Percentiles rank a stretch among this genome's conserved stretches.
Evolutionary conservation across 1,284 basidiomycete species (phyloP).

Genomic region (Ustilago crameri): DNA sequence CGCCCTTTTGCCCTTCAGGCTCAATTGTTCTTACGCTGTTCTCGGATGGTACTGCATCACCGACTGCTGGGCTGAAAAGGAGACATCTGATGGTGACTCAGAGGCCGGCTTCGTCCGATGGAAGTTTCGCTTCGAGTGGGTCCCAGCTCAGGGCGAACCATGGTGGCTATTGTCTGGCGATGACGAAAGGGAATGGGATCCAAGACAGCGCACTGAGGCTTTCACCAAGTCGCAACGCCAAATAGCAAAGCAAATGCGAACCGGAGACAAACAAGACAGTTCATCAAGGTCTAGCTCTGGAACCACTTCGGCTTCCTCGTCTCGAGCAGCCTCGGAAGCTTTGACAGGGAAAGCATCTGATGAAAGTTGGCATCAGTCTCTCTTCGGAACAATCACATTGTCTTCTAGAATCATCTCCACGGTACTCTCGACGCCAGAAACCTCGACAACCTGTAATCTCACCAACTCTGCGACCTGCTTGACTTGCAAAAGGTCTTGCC

Average conservation of each 20-base stretch:
- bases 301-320: not conserved
- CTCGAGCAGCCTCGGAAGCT: not conserved
- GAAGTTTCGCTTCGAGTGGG: conserved; percentile 57
- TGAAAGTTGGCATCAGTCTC: conserved; percentile 2
- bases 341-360: not conserved
- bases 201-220: conserved; percentile 15
- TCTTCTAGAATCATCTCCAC: conserved; percentile 14
- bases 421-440: conserved; percentile 1
- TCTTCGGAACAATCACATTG: conserved; percentile 12
- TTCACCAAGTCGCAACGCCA: conserved; percentile 19
- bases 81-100: not conserved
- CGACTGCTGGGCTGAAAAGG: conserved; percentile 48
- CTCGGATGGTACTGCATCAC: conserved; percentile 57
- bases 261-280: not conserved
- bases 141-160: conserved; percentile 39
- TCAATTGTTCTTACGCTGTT: conserved; percentile 49
- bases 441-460: conserved; percentile 12
- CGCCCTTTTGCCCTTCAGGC: conserved; percentile 35
- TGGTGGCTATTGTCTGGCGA: conserved; percentile 38
- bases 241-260: conserved; percentile 12
- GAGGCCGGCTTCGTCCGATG: conserved; percentile 35
- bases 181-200: conserved; percentile 17
- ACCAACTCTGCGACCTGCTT: conserved; percentile 19
- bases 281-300: not conserved
- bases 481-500: conserved; percentile 11